phyloP scores from a whole-genome alignment of 2,329 filamentous ascomycete species.

The Xylaria sp. region DNA sequence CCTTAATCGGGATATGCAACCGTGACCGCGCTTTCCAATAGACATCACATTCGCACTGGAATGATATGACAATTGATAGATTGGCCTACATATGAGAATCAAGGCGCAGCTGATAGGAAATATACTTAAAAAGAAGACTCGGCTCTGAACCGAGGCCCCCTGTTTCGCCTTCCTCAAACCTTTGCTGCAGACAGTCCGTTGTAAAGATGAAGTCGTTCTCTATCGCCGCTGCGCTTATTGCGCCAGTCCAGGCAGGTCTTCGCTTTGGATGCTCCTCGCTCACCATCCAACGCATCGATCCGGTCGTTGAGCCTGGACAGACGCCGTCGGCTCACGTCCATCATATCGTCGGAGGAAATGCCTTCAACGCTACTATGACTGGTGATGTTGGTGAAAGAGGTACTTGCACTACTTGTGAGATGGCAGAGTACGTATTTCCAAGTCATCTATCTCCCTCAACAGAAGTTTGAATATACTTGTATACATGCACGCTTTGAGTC shows the following conservation, averaged over 20 bases:
- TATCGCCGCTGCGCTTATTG: conserved; percentile 44
- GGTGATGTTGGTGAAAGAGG: conserved; percentile 46
- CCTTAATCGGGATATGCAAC: conserved; percentile 15
- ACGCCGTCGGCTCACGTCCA: conserved; percentile 47
- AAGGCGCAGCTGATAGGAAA: not conserved
- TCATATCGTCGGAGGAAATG: conserved; percentile 50
- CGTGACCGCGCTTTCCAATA: conserved; percentile 22
- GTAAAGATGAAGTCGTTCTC: conserved; percentile 46
- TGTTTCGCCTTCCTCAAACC: conserved; percentile 16
- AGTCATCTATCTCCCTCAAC: not conserved
- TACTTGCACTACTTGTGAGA: conserved; percentile 49
- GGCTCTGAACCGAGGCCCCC: conserved; percentile 16
- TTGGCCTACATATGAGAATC: not conserved
- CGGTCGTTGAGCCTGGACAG: conserved; percentile 47
- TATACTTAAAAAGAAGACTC: conserved; percentile 21
- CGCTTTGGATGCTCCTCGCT: conserved; percentile 48
- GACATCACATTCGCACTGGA: conserved; percentile 3
- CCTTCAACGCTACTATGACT: conserved; percentile 48
- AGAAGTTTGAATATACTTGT: not conserved
- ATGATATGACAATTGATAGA: not conserved
- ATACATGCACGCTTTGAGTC: not conserved
- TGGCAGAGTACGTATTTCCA: conserved; percentile 35
- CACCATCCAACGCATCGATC: conserved; percentile 48
- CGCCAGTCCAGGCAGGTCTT: conserved; percentile 47
- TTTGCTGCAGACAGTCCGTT: not conserved